phyloP scores from a whole-genome alignment of 495 filamentous ascomycete species.

The Astrothelium subdiscretum region DNA sequence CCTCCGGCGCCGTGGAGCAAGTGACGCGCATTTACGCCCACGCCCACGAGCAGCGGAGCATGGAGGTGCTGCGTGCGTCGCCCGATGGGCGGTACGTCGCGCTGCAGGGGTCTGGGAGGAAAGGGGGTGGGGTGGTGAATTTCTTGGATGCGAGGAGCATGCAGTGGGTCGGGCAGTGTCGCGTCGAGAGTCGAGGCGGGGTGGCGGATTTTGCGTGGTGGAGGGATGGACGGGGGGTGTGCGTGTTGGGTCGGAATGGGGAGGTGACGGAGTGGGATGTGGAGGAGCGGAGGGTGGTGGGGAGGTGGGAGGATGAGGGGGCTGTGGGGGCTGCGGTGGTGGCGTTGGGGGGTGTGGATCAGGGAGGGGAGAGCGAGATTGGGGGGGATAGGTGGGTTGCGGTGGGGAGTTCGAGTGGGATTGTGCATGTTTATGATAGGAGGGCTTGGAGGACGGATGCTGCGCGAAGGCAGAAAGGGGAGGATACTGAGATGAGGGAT shows the following conservation, averaged over 20 bases:
- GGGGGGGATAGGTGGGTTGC: slow-evolving; percentile 85
- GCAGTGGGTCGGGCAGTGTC: slow-evolving; percentile 80
- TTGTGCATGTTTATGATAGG: slow-evolving; percentile 90
- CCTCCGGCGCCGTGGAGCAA: slow-evolving; percentile 69
- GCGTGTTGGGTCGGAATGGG: slow-evolving; percentile 70
- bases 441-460: slow-evolving; percentile 43
- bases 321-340: slow-evolving; percentile 75
- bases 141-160: slow-evolving; percentile 66
- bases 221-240: slow-evolving; percentile 64
- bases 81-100: slow-evolving; percentile 80
- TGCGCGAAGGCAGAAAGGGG: slow-evolving; percentile 71
- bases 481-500: slow-evolving; percentile 70
- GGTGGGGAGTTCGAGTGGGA: slow-evolving; percentile 69
- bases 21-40: slow-evolving; percentile 66
- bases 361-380: slow-evolving; percentile 42
- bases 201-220: slow-evolving; percentile 90
- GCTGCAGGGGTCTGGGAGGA: slow-evolving; percentile 60
- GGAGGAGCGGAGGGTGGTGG: slow-evolving; percentile 49
- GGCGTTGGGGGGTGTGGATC: slow-evolving; percentile 54
- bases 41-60: slow-evolving; percentile 69
- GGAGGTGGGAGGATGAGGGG: slow-evolving; percentile 83
- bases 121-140: slow-evolving; percentile 80
- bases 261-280: slow-evolving; percentile 89
- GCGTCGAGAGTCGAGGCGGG: slow-evolving; percentile 69
- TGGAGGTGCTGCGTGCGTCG: slow-evolving; percentile 79